These are phyloP conservation scores for Allantophomopsis cytisporea DNA, from an alignment of 2,329 filamentous ascomycete genomes.

Conservation along the genomic window DNA sequence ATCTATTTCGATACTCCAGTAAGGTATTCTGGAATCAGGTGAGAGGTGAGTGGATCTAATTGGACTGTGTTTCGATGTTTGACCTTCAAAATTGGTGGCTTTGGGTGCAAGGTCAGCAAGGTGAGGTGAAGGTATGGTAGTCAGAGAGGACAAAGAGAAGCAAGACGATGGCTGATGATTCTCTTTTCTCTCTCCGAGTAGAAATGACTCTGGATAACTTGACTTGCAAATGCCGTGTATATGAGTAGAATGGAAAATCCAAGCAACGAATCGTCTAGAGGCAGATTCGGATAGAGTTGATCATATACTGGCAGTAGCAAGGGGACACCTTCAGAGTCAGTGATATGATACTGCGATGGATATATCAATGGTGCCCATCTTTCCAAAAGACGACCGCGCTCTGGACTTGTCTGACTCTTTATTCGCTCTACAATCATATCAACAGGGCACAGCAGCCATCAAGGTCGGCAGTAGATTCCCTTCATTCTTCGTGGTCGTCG, in stretches of 20 bases:
- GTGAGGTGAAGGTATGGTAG: too few species aligned
- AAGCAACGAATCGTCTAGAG: slow-evolving; percentile 2
- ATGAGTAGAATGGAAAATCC: background rate
- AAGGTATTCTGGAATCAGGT: background rate
- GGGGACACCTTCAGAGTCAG: slow-evolving; percentile 10
- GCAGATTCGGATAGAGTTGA: slow-evolving; percentile 6
- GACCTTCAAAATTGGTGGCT: too few species aligned
- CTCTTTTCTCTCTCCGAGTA: background rate
- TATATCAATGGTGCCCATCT: slow-evolving; percentile 13
- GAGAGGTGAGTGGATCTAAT: too few species aligned
- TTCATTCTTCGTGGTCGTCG: too few species aligned
- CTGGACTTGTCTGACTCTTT: too few species aligned
- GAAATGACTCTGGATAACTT: slow-evolving; percentile 4
- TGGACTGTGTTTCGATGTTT: too few species aligned
- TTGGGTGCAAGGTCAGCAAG: too few species aligned
- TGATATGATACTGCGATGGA: slow-evolving; percentile 1
- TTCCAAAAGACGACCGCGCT: slow-evolving; percentile 7
- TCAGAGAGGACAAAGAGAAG: too few species aligned
- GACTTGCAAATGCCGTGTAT: slow-evolving; percentile 7
- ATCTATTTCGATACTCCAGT: background rate
- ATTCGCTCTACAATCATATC: too few species aligned
- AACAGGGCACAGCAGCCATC: too few species aligned
- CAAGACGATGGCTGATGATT: background rate
- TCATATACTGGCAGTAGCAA: slow-evolving; percentile 7
- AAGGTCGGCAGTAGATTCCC: too few species aligned